phyloP scores from a whole-genome alignment of 176 grass and related monocot genomes.

The Bonia amplexicaulis region DNA sequence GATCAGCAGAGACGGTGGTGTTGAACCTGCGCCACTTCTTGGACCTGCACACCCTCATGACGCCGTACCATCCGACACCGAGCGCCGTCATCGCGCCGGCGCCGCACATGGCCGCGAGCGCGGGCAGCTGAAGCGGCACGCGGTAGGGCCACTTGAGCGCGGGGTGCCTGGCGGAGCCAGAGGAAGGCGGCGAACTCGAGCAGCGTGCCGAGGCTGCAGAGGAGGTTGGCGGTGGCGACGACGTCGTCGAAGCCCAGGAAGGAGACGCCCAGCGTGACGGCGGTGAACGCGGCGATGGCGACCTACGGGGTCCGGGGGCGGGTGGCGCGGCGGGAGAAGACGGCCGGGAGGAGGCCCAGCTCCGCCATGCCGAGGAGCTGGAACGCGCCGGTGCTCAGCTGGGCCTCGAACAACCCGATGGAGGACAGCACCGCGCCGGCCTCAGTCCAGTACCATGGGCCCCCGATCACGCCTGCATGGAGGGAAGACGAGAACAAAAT shows the following conservation, averaged over 20 bases:
- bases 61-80: slow-evolving; percentile 15
- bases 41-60: slow-evolving; percentile 39
- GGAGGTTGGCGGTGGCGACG: slow-evolving; percentile 42
- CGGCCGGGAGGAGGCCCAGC: slow-evolving; percentile 43
- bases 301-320: slow-evolving; percentile 29
- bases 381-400: slow-evolving; percentile 52
- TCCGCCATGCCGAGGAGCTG: slow-evolving; percentile 63
- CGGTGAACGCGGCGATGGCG: slow-evolving; percentile 31
- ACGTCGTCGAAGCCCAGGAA: slow-evolving; percentile 58
- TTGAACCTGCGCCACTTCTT: slow-evolving; percentile 46
- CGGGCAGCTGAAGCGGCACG: slow-evolving; percentile 29
- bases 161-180: slow-evolving; percentile 15
- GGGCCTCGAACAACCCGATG: slow-evolving; percentile 47
- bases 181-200: slow-evolving; percentile 53
- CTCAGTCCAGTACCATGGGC: slow-evolving; percentile 43
- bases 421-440: slow-evolving; percentile 45
- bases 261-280: slow-evolving; percentile 29
- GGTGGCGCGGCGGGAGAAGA: slow-evolving; percentile 32
- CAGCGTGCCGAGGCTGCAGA: slow-evolving; percentile 48
- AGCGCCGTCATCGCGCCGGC: slow-evolving; percentile 11
- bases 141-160: slow-evolving; percentile 41
- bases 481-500: neutral
- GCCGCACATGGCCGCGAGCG: slow-evolving; percentile 23
- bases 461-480: slow-evolving; percentile 29
- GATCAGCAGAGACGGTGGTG: neutral